Evolutionary conservation across 108 stramenopile species (phyloP), one percentile per base, ranked within the genome.

Genomic region (Discostella pseudostelligera): DNA sequence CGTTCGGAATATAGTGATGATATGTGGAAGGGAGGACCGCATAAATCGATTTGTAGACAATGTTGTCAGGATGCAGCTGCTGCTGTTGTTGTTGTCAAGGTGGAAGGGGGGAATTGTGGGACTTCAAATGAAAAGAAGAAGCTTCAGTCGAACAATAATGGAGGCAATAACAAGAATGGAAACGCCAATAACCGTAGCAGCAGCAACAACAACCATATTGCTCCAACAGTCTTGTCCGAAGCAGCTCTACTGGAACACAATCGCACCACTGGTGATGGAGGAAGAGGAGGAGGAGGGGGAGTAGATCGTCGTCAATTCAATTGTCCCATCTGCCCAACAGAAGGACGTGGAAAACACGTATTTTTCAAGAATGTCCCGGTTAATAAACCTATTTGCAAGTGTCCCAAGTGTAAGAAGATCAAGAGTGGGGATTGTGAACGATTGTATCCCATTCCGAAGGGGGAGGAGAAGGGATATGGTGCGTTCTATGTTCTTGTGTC

Each of bases 271-370:
- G n/a, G n/a, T n/a, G n/a, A n/a, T n/a, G n/a, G n/a, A 59, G 32
- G 37, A 39, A 13, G 59, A 70, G 5, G 32, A 65, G 3, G 63
- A 39, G 24, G n/a, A n/a, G n/a, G n/a, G n/a, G n/a, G n/a, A n/a
- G 71, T 76, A 36, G 79, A 80, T 35, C 62, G 79, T 13, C 74
- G 79, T 6, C 79, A 76, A 22, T 80, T 76, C 70, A 80, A 76
- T 62, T 80, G 79, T 37, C 79, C 79, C 39, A 6, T 39, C 14
- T 76, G 79, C 24, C 79, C 79, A 3, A 53, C 58, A 11, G 50
- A 71, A 35, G 76, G 76, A 7, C 39, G 76, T 17, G 76, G 76
- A 5, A 69, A 69, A 26, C 16, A 57, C 40, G 70, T 72, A 8
- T 78, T 78, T 45, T 78, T 78, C 64, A 78, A 78, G 43, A 59